Evolutionary conservation across 257 asterid species (phyloP).

Genomic region (Cinchona pubescens): DNA sequence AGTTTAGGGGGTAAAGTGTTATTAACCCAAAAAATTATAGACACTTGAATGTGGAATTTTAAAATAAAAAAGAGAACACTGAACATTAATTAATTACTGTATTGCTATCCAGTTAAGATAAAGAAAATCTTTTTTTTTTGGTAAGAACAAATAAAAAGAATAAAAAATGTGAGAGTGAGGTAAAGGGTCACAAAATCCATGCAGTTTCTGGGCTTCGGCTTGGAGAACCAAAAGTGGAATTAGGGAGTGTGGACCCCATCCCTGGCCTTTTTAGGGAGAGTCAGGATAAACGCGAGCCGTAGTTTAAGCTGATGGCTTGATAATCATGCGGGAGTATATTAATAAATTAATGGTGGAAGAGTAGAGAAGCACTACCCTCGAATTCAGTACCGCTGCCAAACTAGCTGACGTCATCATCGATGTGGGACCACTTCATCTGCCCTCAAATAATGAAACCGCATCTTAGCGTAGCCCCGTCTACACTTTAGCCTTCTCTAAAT

Average conservation of each 20-base stretch:
- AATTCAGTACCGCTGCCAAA: neutral
- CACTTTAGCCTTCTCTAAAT: neutral
- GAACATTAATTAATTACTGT: no score
- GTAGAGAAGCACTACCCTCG: conserved; percentile 5
- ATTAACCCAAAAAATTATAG: no score
- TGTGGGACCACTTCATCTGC: conserved; percentile 1
- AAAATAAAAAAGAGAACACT: no score
- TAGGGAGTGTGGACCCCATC: neutral
- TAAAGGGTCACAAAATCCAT: neutral
- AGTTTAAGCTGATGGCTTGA: neutral
- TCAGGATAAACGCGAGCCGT: neutral
- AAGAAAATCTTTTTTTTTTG: no score
- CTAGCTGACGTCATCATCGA: neutral
- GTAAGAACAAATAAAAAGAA: no score
- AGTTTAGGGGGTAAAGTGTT: no score
- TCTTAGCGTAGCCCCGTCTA: neutral
- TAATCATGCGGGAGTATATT: neutral
- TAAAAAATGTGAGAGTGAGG: neutral
- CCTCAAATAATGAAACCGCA: conserved; percentile 3
- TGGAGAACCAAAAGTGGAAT: neutral
- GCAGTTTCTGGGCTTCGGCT: neutral
- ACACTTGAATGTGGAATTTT: no score
- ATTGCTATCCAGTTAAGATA: neutral
- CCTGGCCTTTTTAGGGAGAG: neutral
- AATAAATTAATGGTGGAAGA: neutral